Evolutionary conservation across 352 stramenopile genomes (phyloP).

Genomic region (Globisporangium polare): DNA sequence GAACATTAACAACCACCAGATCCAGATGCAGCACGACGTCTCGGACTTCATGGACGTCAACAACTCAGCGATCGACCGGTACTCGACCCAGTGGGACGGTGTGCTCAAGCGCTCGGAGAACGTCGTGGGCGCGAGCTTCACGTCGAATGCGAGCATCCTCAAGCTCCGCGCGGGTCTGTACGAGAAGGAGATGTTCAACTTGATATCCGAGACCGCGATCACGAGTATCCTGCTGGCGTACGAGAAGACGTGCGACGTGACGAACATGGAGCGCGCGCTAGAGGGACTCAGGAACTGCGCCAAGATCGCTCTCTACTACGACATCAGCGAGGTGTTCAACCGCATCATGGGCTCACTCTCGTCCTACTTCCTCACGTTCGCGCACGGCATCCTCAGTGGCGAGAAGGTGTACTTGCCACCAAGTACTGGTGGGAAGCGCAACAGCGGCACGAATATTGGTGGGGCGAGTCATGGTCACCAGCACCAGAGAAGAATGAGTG

Average conservation of each 20-base stretch:
- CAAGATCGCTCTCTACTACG: slow-evolving; percentile 84
- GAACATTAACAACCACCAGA: slow-evolving; percentile 80
- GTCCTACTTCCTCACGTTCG: slow-evolving; percentile 84
- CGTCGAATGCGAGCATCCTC: slow-evolving; percentile 80
- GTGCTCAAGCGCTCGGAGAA: slow-evolving; percentile 85
- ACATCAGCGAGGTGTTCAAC: slow-evolving; percentile 79
- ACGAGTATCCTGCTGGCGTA: slow-evolving; percentile 79
- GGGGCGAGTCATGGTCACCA: background rate
- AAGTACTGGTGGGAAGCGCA: slow-evolving; percentile 28
- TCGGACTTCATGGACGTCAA: slow-evolving; percentile 72
- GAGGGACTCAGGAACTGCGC: slow-evolving; percentile 81
- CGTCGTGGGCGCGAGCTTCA: slow-evolving; percentile 84
- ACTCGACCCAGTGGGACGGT: slow-evolving; percentile 86
- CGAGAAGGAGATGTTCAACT: slow-evolving; percentile 87
- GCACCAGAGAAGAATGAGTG: slow-evolving; percentile 11
- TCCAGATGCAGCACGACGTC: slow-evolving; percentile 88
- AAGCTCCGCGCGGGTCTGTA: slow-evolving; percentile 82
- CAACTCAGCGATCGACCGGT: slow-evolving; percentile 69
- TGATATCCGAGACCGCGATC: slow-evolving; percentile 77
- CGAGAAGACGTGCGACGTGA: slow-evolving; percentile 79
- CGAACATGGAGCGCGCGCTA: slow-evolving; percentile 80
- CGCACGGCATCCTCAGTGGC: slow-evolving; percentile 76
- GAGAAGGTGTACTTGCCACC: slow-evolving; percentile 79
- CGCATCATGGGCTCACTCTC: slow-evolving; percentile 75
- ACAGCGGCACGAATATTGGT: background rate